Evolutionary conservation across 1,284 basidiomycete genomes (phyloP).

Genomic region (Fomes fomentarius): DNA sequence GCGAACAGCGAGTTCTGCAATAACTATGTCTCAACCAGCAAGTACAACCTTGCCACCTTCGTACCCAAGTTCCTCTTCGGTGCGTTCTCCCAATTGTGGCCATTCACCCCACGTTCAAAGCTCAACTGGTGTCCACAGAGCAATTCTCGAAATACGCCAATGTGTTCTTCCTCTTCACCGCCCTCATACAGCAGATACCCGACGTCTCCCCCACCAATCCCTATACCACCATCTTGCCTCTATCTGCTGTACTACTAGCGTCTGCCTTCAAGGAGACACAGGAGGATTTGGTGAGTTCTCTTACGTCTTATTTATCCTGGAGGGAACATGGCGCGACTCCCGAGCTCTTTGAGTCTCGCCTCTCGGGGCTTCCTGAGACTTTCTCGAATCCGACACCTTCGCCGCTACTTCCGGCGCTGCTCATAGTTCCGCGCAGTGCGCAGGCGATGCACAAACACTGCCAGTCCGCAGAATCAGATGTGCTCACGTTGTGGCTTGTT

Average conservation of each 20-base stretch:
- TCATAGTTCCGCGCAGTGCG: background rate
- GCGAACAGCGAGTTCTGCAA: constrained; percentile 71
- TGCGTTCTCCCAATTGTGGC: constrained; percentile 43
- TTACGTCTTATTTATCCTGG: constrained; percentile 15
- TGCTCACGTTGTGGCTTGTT: background rate
- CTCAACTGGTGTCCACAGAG: too few species aligned
- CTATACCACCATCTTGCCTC: constrained; percentile 95
- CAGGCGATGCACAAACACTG: too few species aligned
- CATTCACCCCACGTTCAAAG: background rate
- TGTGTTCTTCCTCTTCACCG: constrained; percentile 98
- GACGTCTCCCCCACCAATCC: constrained; percentile 95
- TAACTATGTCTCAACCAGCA: constrained; percentile 94
- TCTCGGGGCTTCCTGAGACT: background rate
- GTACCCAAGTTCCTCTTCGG: constrained; percentile 92
- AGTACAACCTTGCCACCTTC: constrained; percentile 92
- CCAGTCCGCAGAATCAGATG: background rate
- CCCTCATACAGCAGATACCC: constrained; percentile 97
- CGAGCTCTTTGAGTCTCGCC: too few species aligned
- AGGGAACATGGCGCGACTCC: background rate
- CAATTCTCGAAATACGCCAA: constrained; percentile 99
- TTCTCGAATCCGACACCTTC: too few species aligned
- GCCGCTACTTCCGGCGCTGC: too few species aligned
- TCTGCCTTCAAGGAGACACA: constrained; percentile 98
- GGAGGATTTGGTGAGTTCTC: constrained; percentile 79
- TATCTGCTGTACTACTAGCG: constrained; percentile 88